Evolutionary conservation across 169 alveolate genomes (phyloP).

Genomic region (Plasmodium knowlesi): DNA sequence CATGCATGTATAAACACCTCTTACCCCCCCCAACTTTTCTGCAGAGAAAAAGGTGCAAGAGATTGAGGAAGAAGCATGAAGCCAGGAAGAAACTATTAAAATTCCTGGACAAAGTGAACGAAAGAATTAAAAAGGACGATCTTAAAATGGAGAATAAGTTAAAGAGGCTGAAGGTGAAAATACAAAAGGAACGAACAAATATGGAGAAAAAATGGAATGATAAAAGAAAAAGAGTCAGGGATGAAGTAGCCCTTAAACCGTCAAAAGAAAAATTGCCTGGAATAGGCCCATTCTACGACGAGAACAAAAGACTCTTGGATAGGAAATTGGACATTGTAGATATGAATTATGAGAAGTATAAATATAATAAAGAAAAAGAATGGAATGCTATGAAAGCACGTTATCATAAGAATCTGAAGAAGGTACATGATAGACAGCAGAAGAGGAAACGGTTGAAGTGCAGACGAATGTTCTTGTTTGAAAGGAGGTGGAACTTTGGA

Average conservation of each 20-base stretch:
- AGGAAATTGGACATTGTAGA: not conserved
- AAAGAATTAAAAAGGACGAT: not conserved
- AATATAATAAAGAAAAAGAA: not conserved
- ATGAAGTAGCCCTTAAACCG: not conserved
- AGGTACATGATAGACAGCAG: not conserved
- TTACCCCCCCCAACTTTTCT: not conserved
- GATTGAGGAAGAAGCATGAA: not conserved
- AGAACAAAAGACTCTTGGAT: not conserved
- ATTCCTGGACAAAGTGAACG: not conserved
- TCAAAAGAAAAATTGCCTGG: not conserved
- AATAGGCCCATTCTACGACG: not conserved
- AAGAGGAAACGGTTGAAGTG: not conserved
- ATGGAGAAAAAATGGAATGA: not conserved
- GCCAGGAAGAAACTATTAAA: not conserved
- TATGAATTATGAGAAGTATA: not conserved
- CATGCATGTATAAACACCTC: constrained; percentile 16
- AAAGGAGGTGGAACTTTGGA: not conserved
- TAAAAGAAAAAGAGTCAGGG: not conserved
- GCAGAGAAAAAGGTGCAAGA: not conserved
- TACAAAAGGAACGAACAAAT: not conserved
- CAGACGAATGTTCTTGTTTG: not conserved
- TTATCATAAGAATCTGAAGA: not conserved
- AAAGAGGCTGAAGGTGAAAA: not conserved
- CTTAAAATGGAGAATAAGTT: not conserved
- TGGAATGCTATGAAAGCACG: not conserved